Evolutionary conservation across 208 protist genomes (phyloP).

Genomic region (Wallacemonas sp.): DNA sequence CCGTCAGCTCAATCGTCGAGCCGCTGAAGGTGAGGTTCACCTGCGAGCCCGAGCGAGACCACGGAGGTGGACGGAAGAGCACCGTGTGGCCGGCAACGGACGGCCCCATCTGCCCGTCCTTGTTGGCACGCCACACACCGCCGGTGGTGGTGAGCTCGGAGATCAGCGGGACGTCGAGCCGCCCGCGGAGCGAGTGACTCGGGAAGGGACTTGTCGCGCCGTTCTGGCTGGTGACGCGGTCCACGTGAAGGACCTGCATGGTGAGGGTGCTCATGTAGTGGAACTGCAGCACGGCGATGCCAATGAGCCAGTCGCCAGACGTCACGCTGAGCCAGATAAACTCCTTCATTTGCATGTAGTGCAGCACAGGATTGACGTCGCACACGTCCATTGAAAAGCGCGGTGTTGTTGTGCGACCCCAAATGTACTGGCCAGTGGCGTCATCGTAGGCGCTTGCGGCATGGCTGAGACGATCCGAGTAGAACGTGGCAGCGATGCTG

Average conservation of each 20-base stretch:
- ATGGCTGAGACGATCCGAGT: constrained; percentile 19
- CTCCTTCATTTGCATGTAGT: constrained; percentile 41
- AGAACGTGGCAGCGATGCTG: constrained; percentile 16
- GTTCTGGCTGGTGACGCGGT: no score
- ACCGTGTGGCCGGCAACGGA: constrained; percentile 28
- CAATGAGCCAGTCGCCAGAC: constrained; percentile 36
- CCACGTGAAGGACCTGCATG: constrained; percentile 32
- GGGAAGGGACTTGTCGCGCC: no score
- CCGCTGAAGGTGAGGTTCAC: constrained; percentile 20
- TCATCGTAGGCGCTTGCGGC: constrained; percentile 28
- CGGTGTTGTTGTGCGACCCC: constrained; percentile 36
- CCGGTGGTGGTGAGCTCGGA: constrained; percentile 14
- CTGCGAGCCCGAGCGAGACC: not conserved
- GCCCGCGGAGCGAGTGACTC: constrained; percentile 5
- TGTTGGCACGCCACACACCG: constrained; percentile 28
- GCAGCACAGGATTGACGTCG: constrained; percentile 31
- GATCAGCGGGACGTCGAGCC: constrained; percentile 12
- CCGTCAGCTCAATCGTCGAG: constrained; percentile 1
- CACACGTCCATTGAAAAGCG: constrained; percentile 30
- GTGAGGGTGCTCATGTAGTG: constrained; percentile 36
- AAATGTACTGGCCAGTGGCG: constrained; percentile 23
- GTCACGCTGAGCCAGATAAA: constrained; percentile 51
- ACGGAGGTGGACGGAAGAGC: constrained; percentile 18
- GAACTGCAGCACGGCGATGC: constrained; percentile 47
- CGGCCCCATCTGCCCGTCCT: constrained; percentile 22